phyloP scores from a whole-genome alignment of 176 grass and related monocot genomes.

The Musa acuminata region DNA sequence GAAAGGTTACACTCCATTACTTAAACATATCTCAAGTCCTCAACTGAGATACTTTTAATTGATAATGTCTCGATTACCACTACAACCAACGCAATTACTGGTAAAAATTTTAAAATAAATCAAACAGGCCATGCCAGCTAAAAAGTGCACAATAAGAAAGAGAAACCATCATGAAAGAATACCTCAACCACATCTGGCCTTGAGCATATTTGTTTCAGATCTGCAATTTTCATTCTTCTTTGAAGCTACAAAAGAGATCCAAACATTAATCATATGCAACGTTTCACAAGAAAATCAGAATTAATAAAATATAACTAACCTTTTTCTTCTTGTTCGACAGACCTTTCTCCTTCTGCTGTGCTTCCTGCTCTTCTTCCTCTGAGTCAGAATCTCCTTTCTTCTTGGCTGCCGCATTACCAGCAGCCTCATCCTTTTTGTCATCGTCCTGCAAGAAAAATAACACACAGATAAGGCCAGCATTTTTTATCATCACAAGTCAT shows the following conservation, averaged over 20 bases:
- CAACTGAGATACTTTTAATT: too few species aligned
- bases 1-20: too few species aligned
- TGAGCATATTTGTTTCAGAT: conserved; percentile 81
- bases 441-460: conserved; percentile 30
- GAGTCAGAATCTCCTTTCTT: conserved; percentile 38
- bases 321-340: conserved; percentile 90
- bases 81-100: too few species aligned
- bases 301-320: conserved; percentile 14
- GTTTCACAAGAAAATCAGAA: background rate
- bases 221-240: conserved; percentile 85
- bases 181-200: conserved; percentile 91
- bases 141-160: background rate
- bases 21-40: too few species aligned
- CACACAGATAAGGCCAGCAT: background rate
- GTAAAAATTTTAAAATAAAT: too few species aligned
- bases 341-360: conserved; percentile 69
- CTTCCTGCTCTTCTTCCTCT: conserved; percentile 54
- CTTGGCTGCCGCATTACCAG: conserved; percentile 40
- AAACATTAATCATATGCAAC: background rate
- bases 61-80: too few species aligned
- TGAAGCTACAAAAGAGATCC: conserved; percentile 37
- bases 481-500: too few species aligned
- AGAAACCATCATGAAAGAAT: background rate
- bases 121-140: too few species aligned
- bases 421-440: conserved; percentile 52